Percentiles rank a stretch among this genome's conserved stretches.
Evolutionary conservation across 202 grass and related monocot species (phyloP).

Genomic region (Carex sylvatica): DNA sequence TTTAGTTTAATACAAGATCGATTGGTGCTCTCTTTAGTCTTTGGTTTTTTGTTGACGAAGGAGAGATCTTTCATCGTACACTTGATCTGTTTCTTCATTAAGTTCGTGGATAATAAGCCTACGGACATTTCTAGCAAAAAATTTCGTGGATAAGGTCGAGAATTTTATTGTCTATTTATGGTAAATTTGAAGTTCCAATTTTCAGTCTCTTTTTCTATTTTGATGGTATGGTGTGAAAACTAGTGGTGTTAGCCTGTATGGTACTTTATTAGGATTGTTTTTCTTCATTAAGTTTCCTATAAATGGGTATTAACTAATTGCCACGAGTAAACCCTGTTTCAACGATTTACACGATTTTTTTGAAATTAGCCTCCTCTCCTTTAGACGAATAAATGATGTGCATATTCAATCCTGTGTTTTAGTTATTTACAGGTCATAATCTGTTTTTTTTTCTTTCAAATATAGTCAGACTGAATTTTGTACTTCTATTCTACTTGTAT

Average conservation of each 20-base stretch:
- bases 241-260: not conserved
- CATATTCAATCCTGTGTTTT: not conserved
- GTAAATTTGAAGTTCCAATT: conserved; percentile 16
- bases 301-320: not conserved
- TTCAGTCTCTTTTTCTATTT: conserved; percentile 13
- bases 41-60: conserved; percentile 10
- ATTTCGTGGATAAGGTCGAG: conserved; percentile 21
- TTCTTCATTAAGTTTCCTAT: conserved; percentile 8
- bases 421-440: not conserved
- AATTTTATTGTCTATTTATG: conserved; percentile 12
- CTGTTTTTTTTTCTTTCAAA: not conserved
- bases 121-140: not conserved
- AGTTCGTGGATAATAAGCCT: not conserved
- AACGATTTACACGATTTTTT: not conserved
- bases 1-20: conserved; percentile 10
- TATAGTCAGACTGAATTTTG: not conserved
- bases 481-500: not conserved
- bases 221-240: conserved; percentile 11
- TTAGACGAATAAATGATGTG: not conserved
- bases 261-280: conserved; percentile 15
- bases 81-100: conserved; percentile 1
- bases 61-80: conserved; percentile 12
- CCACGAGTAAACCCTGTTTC: not conserved
- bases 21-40: conserved; percentile 1
- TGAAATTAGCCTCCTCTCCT: not conserved